Evolutionary conservation across 106 monocot genomes (phyloP), one percentile per base, ranked within the genome.

Genomic region (Cymbidium sinense): DNA sequence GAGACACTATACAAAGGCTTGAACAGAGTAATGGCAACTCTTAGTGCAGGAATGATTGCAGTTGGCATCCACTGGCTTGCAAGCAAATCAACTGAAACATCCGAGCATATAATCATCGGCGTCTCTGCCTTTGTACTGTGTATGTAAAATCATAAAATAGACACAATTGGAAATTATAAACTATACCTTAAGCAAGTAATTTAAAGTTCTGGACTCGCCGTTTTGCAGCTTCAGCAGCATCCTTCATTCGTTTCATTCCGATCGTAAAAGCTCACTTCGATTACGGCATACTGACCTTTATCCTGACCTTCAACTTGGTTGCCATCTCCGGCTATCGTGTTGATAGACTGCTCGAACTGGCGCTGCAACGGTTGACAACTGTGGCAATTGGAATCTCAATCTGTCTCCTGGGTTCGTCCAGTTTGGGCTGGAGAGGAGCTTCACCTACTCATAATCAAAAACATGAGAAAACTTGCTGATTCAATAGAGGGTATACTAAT

Each of bases 401-500:
- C 12, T 88, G 84, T 70, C 44, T 86, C 10, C 8, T 83, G 0
- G 0, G 35, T 88, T 19, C 70, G 54, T 73, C 91, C 88, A 0
- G 88, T 88, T 18, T 91, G 91, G 91, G 84, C 91, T 5, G 91
- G 88, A 2, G 80, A 70, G 18, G 91, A 91, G 4, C 86, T 91
- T 18, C 88, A 88, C 64, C 54, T 58, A 8, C 84, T 88, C 80
- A 43, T 86, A 29, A 73, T 58, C 11, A 34, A 74, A 8, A 91
- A 91, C 76, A 84, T 91, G 82, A 84, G 86, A 27, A 91, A 91
- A 29, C 84, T 91, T 29, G 86, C 84, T 0, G 76, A 77, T 65
- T 86, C 91, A 3, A 25, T 88, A 10, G 86, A 88, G 33, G 91
- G 91, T n/a, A n/a, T 1, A 33, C 15, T 12, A 17, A n/a, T 29